Base-by-base conservation (phyloP, 306 rosid genomes). In the Ammopiptanthus mongolicus region DNA sequence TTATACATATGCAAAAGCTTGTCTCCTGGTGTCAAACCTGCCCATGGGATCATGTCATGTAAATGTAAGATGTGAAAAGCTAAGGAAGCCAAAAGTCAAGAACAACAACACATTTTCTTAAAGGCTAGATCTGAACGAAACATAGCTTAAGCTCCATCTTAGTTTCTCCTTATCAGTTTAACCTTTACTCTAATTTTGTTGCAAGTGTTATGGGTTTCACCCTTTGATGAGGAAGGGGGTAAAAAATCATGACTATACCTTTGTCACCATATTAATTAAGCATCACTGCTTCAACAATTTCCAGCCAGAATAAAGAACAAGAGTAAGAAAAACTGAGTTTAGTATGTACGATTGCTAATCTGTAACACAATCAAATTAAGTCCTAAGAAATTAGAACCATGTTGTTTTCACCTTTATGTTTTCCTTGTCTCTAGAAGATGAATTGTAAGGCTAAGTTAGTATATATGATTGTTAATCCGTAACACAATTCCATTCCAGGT, bases 11-110 rank as follows among this genome's bases (percentile, higher is more conserved):
- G 66, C 73, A 76, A 41, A 25, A 76, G 74, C 67, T 65, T 76
- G 23, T 76, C 74, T 41, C 67, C 67, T 76, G 80, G 74, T 25
- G 80, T 76, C 48, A 65, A 39, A 41, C 80, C 74, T 76, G 74
- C 52, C 21, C 8, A 46, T 67, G 22, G 23, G 11, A 15, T 29
- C 29, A 65, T 42, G 56, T 21, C 34, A 56, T 56, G 63, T 13
- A 28, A 58, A 36, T 58, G 41, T 14, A 14, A 58, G 18, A 9
- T 34, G 66, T 33, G 6, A n/a, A 61, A 15, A 31, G 36, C 42
- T 7, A 31, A n/a, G 66, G 36, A 4, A 58, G 17, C 33, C 34
- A 56, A 56, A 56, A 56, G 6, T 60, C 44, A 33, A 60, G 14
- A 60, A 31, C 46, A 33, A 15, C 42, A 14, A 5, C 19, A 58